Evolutionary conservation across 148 eudicot species (phyloP).

Genomic region (Simmondsia chinensis): DNA sequence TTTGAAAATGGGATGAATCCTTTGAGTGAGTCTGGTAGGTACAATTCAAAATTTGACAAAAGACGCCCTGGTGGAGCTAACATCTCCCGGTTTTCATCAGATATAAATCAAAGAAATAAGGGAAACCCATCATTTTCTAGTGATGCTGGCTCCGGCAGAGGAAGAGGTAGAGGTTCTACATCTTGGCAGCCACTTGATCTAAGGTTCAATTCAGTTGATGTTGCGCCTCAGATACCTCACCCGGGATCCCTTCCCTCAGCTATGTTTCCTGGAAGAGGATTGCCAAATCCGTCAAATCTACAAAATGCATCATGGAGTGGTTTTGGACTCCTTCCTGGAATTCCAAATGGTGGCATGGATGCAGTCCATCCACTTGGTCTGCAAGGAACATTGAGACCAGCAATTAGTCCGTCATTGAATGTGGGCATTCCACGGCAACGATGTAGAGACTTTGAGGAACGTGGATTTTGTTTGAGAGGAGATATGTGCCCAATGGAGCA

Average conservation of each 20-base stretch:
- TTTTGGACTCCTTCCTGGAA: slow-evolving; percentile 68
- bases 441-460: slow-evolving; percentile 98
- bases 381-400: slow-evolving; percentile 55
- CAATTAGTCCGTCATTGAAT: slow-evolving; percentile 51
- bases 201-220: slow-evolving; percentile 46
- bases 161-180: slow-evolving; percentile 56
- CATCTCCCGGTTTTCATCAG: slow-evolving; percentile 27
- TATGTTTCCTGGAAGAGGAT: slow-evolving; percentile 60
- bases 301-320: slow-evolving; percentile 61
- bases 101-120: slow-evolving; percentile 24
- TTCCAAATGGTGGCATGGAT: slow-evolving; percentile 71
- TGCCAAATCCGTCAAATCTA: slow-evolving; percentile 49
- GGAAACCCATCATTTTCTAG: slow-evolving; percentile 30
- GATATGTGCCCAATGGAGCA: slow-evolving; percentile 99
- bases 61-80: slow-evolving; percentile 35
- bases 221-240: slow-evolving; percentile 47
- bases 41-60: slow-evolving; percentile 44
- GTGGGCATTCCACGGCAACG: slow-evolving; percentile 66
- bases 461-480: slow-evolving; percentile 92
- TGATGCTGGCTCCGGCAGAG: slow-evolving; percentile 57
- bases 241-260: slow-evolving; percentile 43
- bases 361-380: slow-evolving; percentile 64
- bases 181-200: slow-evolving; percentile 51
- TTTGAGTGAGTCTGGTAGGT: slow-evolving; percentile 35
- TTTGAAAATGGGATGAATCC: slow-evolving; percentile 70